Conservation (phyloP, 139 green algal species). For the Dunaliella primolecta region DNA sequence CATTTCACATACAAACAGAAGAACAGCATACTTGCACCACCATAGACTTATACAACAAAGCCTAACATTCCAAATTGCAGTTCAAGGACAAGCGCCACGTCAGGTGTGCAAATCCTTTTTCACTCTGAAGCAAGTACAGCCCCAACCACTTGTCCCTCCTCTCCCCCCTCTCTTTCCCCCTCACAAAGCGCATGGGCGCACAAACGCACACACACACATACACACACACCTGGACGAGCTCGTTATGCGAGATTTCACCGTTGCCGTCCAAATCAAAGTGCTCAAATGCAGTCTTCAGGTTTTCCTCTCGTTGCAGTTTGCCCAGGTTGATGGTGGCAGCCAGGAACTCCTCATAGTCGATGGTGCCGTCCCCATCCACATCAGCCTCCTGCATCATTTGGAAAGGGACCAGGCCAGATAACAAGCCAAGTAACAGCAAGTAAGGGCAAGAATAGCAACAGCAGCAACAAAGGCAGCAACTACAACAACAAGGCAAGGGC, state of each 20-base stretch:
- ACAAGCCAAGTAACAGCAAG: not conserved
- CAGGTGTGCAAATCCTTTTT: no score
- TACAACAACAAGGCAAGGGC: not conserved
- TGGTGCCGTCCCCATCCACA: conserved; percentile 30
- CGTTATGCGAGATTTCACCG: conserved; percentile 64
- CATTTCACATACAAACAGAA: no score
- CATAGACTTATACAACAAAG: no score
- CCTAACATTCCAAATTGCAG: no score
- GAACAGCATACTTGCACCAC: no score
- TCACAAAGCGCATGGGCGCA: no score
- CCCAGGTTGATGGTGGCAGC: conserved; percentile 72
- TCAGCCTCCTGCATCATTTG: conserved; percentile 29
- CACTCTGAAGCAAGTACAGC: no score
- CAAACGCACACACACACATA: no score
- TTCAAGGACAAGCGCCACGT: no score
- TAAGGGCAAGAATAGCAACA: conserved; percentile 1
- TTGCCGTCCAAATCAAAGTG: conserved; percentile 75
- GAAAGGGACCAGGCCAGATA: not conserved
- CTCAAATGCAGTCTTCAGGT: conserved; percentile 63
- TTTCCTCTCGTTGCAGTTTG: conserved; percentile 72
- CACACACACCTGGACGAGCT: conserved; percentile 61
- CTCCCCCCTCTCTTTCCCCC: no score
- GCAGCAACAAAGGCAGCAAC: not conserved
- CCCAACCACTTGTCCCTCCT: no score
- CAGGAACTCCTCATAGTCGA: conserved; percentile 74